Conservation (phyloP, 148 eudicot genomes). For the Linanthus parryae region DNA sequence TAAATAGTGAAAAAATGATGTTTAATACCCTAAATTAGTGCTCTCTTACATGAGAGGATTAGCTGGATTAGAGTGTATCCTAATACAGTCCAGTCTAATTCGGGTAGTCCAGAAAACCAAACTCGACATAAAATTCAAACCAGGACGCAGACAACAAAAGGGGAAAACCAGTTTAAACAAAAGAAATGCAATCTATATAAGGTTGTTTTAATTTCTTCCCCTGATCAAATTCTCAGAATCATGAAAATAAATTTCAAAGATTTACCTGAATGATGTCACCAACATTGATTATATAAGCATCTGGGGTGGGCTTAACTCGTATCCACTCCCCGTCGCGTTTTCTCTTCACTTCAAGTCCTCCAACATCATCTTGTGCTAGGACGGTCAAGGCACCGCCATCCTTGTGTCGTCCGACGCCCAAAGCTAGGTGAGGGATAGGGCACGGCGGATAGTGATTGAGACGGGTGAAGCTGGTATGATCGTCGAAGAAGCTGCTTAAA, state of each 20-base stretch:
- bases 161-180: too few relatives aligned
- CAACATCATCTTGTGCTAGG: conserved; percentile 38
- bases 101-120: too few relatives aligned
- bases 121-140: too few relatives aligned
- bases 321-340: conserved; percentile 46
- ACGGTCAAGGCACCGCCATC: conserved; percentile 43
- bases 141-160: too few relatives aligned
- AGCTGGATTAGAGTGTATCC: too few relatives aligned
- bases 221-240: too few relatives aligned
- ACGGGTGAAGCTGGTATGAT: conserved; percentile 25
- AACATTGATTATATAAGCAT: conserved; percentile 35
- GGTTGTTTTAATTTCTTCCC: too few relatives aligned
- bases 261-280: conserved; percentile 38
- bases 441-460: conserved; percentile 42
- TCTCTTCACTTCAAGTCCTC: conserved; percentile 39
- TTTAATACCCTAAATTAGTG: too few relatives aligned
- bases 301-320: conserved; percentile 31
- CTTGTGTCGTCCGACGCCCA: conserved; percentile 43
- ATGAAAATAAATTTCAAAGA: not conserved
- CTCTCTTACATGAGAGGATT: too few relatives aligned
- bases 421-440: conserved; percentile 35
- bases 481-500: conserved; percentile 15
- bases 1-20: too few relatives aligned
- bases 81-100: too few relatives aligned
- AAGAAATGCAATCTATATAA: too few relatives aligned